Base-by-base conservation (phyloP, 192 early-diverging fungal genomes). In the Globomyces pollinis-pini region DNA sequence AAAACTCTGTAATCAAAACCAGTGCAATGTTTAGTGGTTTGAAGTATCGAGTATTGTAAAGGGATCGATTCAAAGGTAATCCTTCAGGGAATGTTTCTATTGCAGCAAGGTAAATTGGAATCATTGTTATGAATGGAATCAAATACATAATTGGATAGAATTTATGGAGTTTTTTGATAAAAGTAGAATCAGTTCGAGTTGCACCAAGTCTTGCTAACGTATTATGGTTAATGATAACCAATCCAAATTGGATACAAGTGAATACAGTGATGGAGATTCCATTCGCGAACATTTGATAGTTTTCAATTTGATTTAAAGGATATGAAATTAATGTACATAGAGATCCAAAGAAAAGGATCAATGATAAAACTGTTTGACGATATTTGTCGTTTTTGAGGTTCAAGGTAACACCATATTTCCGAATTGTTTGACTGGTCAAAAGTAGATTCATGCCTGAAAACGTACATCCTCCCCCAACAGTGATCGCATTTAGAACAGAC, bases 141-240 rank as follows among this genome's bases (percentile, higher is more conserved):
- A 57, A 16, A 23, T 57, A 57, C 26, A 57, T 11, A 7, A 33
- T 13, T 24, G 31, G 16, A 31, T 38, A 57, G n/a, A 11, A 29
- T 16, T 24, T 24, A 23, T 57, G 38, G 1, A 51, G 16, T 12
- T 20, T 47, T 15, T 47, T 21, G 11, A 47, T 47, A 15, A 15
- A 26, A 47, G 28, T 28, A 47, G 44, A 47, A 20, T 26, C 23
- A 26, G 44, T 28, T 28, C 23, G 44, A 47, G 28, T 44, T 39
- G 16, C 28, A 2, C 15, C 55, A 24, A 57, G 24, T 31, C 55
- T 34, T 13, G 41, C 32, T 8, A 57, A 21, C 2, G 55, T 42
- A 23, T 57, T 57, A 24, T 57, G 55, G 55, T 57, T 57, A 11
- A 57, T 28, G 38, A 57, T 39, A 26, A 33, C 55, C 55, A 57